phyloP scores from a whole-genome alignment of 495 filamentous ascomycete species.

The Annulohypoxylon nitens region DNA sequence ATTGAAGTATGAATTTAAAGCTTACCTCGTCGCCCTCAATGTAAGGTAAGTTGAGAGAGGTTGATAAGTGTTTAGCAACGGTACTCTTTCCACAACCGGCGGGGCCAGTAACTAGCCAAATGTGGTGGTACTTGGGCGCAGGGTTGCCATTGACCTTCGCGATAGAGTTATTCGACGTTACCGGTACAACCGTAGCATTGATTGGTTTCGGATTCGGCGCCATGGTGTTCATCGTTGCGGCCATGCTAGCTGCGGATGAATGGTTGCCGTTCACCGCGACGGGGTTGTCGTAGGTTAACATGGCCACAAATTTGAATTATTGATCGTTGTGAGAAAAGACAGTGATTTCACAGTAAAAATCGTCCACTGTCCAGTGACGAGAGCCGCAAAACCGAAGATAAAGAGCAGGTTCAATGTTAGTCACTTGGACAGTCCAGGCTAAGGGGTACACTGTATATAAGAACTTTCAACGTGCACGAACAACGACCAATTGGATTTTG shows the following conservation, averaged over 20 bases:
- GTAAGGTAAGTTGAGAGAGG: slow-evolving; percentile 79
- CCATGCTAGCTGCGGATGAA: slow-evolving; percentile 50
- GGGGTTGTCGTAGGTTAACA: slow-evolving; percentile 61
- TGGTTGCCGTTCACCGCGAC: slow-evolving; percentile 55
- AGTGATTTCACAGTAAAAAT: slow-evolving; percentile 1
- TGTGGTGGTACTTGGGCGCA: slow-evolving; percentile 73
- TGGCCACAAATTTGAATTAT: slow-evolving; percentile 33
- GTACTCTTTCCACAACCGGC: slow-evolving; percentile 98
- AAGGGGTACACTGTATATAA: slow-evolving; percentile 18
- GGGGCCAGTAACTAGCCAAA: slow-evolving; percentile 98
- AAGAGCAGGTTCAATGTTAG: neutral
- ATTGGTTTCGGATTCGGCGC: slow-evolving; percentile 52
- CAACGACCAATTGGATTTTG: slow-evolving; percentile 15
- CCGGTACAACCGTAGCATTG: slow-evolving; percentile 47
- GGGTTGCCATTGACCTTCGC: slow-evolving; percentile 42
- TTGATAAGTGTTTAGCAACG: slow-evolving; percentile 82
- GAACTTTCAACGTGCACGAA: slow-evolving; percentile 26
- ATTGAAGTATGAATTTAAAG: slow-evolving; percentile 35
- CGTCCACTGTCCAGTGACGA: slow-evolving; percentile 4
- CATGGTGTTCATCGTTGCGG: slow-evolving; percentile 52
- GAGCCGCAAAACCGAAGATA: slow-evolving; percentile 1
- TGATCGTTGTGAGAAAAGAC: slow-evolving; percentile 4
- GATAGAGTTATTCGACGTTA: slow-evolving; percentile 49
- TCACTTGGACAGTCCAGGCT: slow-evolving; percentile 17
- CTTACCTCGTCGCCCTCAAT: slow-evolving; percentile 97